These are phyloP conservation scores for Phytophthora cactorum DNA, from an alignment of 352 stramenopile species.

Conservation along the genomic window DNA sequence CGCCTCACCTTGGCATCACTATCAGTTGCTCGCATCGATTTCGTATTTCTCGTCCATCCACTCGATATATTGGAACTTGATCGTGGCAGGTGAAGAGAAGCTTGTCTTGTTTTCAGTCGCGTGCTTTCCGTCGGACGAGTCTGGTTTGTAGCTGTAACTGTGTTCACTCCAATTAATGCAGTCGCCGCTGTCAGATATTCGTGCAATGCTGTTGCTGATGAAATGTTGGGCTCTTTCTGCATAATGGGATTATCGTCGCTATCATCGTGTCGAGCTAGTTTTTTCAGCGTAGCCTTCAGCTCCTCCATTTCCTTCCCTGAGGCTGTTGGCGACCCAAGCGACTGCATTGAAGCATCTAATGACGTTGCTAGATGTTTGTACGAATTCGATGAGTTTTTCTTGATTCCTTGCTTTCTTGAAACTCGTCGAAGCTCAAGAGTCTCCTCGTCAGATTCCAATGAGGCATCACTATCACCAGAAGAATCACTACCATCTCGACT, in stretches of 20 bases:
- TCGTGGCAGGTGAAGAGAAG: slow-evolving; percentile 31
- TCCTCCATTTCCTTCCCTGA: slow-evolving; percentile 69
- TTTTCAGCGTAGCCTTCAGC: slow-evolving; percentile 75
- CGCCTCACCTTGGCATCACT: neutral
- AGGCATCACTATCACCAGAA: slow-evolving; percentile 10
- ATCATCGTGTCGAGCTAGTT: slow-evolving; percentile 52
- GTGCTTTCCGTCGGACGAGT: slow-evolving; percentile 32
- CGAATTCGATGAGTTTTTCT: slow-evolving; percentile 4
- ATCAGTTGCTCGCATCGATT: slow-evolving; percentile 21
- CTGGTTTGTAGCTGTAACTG: slow-evolving; percentile 19
- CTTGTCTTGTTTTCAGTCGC: slow-evolving; percentile 23
- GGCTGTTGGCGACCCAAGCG: slow-evolving; percentile 37
- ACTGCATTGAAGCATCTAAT: slow-evolving; percentile 25
- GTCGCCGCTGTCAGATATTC: slow-evolving; percentile 42
- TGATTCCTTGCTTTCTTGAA: slow-evolving; percentile 5
- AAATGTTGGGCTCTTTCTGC: slow-evolving; percentile 13
- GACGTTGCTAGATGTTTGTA: slow-evolving; percentile 6
- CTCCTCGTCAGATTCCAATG: slow-evolving; percentile 8
- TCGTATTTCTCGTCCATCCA: slow-evolving; percentile 14
- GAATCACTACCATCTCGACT: neutral
- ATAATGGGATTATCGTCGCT: slow-evolving; percentile 7
- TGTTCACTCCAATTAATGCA: slow-evolving; percentile 3
- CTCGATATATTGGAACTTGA: slow-evolving; percentile 14
- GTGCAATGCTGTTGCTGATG: slow-evolving; percentile 17
- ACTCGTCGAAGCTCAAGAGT: slow-evolving; percentile 3